These are phyloP conservation scores for Catharanthus roseus DNA, from an alignment of 257 asterid species.

Conservation along the genomic window DNA sequence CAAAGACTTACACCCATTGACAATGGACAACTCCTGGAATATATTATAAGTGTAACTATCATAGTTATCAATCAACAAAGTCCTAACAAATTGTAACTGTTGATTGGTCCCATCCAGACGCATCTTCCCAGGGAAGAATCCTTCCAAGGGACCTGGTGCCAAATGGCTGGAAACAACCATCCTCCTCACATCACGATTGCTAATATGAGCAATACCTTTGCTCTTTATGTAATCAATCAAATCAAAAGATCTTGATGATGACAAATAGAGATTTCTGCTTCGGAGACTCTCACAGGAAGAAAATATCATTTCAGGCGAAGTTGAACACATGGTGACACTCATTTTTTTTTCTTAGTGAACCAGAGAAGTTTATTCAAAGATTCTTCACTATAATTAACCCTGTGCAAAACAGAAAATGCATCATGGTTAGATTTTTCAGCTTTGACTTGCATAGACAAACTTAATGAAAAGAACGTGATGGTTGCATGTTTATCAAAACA, in stretches of 20 bases:
- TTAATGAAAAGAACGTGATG: background rate
- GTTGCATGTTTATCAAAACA: background rate
- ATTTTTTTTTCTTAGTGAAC: constrained; percentile 26
- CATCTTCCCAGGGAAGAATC: constrained; percentile 42
- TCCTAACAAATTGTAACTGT: constrained; percentile 55
- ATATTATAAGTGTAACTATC: constrained; percentile 97
- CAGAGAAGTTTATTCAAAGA: constrained; percentile 3
- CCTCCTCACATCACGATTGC: constrained; percentile 30
- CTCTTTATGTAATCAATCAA: constrained; percentile 33
- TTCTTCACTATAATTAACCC: constrained; percentile 5
- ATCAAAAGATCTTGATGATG: constrained; percentile 34
- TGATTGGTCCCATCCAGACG: constrained; percentile 35
- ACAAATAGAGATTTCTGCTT: constrained; percentile 28
- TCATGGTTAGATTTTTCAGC: constrained; percentile 8
- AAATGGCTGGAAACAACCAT: constrained; percentile 49
- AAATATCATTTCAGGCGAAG: constrained; percentile 50
- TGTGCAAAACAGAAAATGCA: constrained; percentile 17
- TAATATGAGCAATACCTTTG: constrained; percentile 21
- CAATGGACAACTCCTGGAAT: constrained; percentile 81
- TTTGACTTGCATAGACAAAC: background rate
- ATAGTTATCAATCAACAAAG: constrained; percentile 87
- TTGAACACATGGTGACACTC: constrained; percentile 42
- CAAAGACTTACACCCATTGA: constrained; percentile 71
- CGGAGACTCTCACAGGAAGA: constrained; percentile 36
- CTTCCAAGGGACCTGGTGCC: constrained; percentile 59